These are phyloP conservation scores for Paramyrothecium roridum DNA, from an alignment of 2,329 filamentous ascomycete genomes.

Conservation along the genomic window DNA sequence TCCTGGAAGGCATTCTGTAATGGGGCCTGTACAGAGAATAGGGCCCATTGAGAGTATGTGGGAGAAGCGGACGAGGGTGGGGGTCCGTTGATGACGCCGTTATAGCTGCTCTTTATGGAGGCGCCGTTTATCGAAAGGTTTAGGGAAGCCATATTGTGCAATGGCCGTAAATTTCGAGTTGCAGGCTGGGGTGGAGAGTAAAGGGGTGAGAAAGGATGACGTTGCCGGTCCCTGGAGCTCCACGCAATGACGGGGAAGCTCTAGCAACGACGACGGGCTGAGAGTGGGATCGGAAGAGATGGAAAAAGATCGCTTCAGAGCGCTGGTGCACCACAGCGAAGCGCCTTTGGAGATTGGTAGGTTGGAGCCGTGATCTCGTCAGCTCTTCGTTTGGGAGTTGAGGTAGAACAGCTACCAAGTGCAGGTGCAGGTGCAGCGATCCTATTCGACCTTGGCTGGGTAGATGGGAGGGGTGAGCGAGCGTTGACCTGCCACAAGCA, in stretches of 20 bases:
- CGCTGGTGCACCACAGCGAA: neutral
- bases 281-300: conserved; percentile 6
- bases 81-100: conserved; percentile 52
- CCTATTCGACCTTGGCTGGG: neutral
- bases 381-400: neutral
- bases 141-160: conserved; percentile 66
- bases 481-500: neutral
- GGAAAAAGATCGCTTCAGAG: conserved; percentile 3
- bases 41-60: conserved; percentile 87
- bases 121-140: conserved; percentile 77
- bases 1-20: conserved; percentile 93
- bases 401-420: neutral
- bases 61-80: conserved; percentile 60
- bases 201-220: conserved; percentile 16
- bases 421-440: neutral
- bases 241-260: neutral
- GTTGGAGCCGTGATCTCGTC: neutral
- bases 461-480: neutral
- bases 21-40: conserved; percentile 90
- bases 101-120: conserved; percentile 80
- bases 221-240: conserved; percentile 11
- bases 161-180: conserved; percentile 12
- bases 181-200: conserved; percentile 15
- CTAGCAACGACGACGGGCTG: neutral
- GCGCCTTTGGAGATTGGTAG: neutral